Evolutionary conservation across 2,329 filamentous ascomycete genomes (phyloP).

Genomic region (Orbilia quercus): DNA sequence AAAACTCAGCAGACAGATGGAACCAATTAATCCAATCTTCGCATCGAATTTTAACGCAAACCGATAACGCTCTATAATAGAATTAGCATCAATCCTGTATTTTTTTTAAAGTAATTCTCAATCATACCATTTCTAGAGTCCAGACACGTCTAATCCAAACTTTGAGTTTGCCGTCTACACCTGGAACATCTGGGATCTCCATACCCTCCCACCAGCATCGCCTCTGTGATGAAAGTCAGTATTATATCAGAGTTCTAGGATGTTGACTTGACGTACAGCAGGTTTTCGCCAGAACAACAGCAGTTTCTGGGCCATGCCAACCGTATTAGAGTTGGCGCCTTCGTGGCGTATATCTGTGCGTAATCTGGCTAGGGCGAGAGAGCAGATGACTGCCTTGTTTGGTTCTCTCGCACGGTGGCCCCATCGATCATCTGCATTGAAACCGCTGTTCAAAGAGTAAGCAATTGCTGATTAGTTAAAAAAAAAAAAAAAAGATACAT

Average conservation of each 20-base stretch:
- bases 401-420: conserved; percentile 97
- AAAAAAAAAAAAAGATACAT: conserved; percentile 63
- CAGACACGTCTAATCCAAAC: conserved; percentile 98
- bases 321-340: conserved; percentile 76
- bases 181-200: conserved; percentile 87
- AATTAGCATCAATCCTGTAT: conserved; percentile 10
- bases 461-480: not conserved
- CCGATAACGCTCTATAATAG: conserved; percentile 45
- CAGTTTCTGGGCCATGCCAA: conserved; percentile 98
- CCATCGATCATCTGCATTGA: conserved; percentile 95
- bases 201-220: conserved; percentile 99
- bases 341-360: conserved; percentile 83
- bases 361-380: conserved; percentile 88
- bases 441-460: conserved; percentile 73
- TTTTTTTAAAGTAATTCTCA: not conserved
- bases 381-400: conserved; percentile 98
- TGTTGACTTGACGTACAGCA: conserved; percentile 65
- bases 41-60: conserved; percentile 37
- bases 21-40: conserved; percentile 17
- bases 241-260: not conserved
- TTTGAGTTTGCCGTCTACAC: conserved; percentile 90
- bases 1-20: conserved; percentile 25
- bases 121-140: conserved; percentile 86
- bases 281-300: conserved; percentile 98
- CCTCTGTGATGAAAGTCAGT: conserved; percentile 63